Conservation (phyloP, 257 asterid genomes). For the Salvia splendens region DNA sequence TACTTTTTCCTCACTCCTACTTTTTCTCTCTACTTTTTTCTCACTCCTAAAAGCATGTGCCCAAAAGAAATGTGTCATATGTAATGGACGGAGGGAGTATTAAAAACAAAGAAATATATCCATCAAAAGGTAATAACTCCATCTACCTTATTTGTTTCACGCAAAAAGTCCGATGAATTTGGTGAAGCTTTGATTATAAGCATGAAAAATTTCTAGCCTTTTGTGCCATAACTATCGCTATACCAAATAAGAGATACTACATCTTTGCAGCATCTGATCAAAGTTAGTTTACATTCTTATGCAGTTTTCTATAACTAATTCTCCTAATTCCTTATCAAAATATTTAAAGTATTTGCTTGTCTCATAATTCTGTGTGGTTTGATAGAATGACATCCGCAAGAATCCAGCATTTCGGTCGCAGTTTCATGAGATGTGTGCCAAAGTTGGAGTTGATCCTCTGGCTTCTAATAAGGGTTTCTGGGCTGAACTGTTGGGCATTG, state of each 20-base stretch:
- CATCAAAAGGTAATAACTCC: not conserved
- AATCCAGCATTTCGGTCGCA: slow-evolving; percentile 95
- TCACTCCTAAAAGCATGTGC: too few relatives aligned
- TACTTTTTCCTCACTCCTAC: too few relatives aligned
- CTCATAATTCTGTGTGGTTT: slow-evolving; percentile 20
- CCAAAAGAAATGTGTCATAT: too few relatives aligned
- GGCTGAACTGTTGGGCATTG: slow-evolving; percentile 97
- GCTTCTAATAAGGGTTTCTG: slow-evolving; percentile 99
- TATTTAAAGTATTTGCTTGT: slow-evolving; percentile 6
- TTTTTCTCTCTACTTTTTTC: too few relatives aligned
- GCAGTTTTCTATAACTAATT: not conserved
- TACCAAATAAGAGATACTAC: slow-evolving; percentile 15
- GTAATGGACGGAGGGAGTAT: too few relatives aligned
- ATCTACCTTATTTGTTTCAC: not conserved
- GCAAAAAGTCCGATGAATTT: not conserved
- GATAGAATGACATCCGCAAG: slow-evolving; percentile 94
- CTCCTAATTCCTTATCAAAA: not conserved
- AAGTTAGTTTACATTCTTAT: slow-evolving; percentile 1
- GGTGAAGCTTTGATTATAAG: slow-evolving; percentile 5
- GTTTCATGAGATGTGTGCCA: slow-evolving; percentile 99
- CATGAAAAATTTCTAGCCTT: not conserved
- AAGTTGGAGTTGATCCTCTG: slow-evolving; percentile 97
- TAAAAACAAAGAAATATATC: not conserved
- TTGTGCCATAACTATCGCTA: not conserved
- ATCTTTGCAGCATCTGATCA: not conserved